These are phyloP conservation scores for Drosera spatulata DNA, from an alignment of 179 eudicot genomes.

Conservation along the genomic window DNA sequence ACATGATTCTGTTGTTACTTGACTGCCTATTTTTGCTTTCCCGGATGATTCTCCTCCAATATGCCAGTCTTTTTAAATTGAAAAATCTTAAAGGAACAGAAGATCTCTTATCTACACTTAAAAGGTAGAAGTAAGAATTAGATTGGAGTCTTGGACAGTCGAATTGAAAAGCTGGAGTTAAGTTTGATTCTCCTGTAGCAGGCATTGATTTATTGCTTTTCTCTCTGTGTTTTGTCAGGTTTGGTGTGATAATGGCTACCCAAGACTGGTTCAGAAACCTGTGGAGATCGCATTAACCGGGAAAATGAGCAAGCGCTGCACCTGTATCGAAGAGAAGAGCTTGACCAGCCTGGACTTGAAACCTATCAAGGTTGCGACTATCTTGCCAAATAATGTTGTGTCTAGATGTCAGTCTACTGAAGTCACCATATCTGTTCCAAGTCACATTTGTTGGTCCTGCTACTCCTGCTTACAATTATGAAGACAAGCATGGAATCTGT, in stretches of 20 bases:
- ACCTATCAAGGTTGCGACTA: constrained; percentile 66
- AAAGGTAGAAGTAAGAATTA: no score
- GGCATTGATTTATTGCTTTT: not conserved
- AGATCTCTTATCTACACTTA: no score
- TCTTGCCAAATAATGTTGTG: constrained; percentile 43
- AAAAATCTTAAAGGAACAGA: no score
- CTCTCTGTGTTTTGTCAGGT: constrained; percentile 29
- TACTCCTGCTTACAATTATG: no score
- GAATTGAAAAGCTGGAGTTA: not conserved
- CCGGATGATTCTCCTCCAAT: no score
- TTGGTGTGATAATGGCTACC: constrained; percentile 88
- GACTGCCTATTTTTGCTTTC: no score
- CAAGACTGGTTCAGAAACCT: constrained; percentile 79
- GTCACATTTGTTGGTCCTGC: no score
- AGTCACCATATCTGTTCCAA: no score
- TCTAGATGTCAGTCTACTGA: constrained; percentile 12
- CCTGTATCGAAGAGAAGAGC: constrained; percentile 47
- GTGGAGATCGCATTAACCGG: constrained; percentile 81
- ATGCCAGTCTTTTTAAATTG: no score
- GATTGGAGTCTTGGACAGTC: no score
- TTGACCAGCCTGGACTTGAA: constrained; percentile 58
- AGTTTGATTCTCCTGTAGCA: not conserved
- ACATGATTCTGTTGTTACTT: no score
- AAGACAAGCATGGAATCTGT: no score
- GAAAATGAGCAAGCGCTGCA: constrained; percentile 86